phyloP scores from a whole-genome alignment of 2,329 filamentous ascomycete species.

The Pyrenophora seminiperda region DNA sequence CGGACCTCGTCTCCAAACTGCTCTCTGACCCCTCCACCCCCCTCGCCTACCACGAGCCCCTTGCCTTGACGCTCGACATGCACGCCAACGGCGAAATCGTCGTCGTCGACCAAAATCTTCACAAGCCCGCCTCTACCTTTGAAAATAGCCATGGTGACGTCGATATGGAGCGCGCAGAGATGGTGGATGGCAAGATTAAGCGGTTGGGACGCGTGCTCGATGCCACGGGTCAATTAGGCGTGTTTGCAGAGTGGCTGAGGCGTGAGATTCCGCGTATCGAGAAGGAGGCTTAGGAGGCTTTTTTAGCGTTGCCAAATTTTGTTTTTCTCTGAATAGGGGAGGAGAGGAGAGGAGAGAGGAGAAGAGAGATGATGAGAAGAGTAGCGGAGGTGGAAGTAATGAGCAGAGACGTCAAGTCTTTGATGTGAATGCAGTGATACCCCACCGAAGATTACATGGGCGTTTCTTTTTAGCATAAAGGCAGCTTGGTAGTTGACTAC shows the following conservation, averaged over 20 bases:
- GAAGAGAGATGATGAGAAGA: too few species aligned
- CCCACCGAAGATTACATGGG: too few species aligned
- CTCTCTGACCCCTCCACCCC: constrained; percentile 14
- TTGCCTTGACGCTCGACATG: constrained; percentile 63
- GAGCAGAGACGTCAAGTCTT: too few species aligned
- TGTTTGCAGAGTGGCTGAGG: constrained; percentile 59
- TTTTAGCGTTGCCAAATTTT: too few species aligned
- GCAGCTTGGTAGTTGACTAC: too few species aligned
- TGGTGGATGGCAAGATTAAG: constrained; percentile 31
- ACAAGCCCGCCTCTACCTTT: constrained; percentile 24
- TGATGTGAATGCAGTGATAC: too few species aligned
- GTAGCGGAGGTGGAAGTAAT: too few species aligned
- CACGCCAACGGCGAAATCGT: constrained; percentile 64
- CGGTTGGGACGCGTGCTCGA: constrained; percentile 54
- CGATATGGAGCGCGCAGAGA: constrained; percentile 13
- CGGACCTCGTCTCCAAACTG: constrained; percentile 23
- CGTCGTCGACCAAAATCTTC: constrained; percentile 63
- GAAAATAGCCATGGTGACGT: constrained; percentile 37
- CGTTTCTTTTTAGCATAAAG: too few species aligned
- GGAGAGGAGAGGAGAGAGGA: too few species aligned
- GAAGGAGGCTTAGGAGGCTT: not conserved
- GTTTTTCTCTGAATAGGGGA: too few species aligned
- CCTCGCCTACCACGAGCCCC: constrained; percentile 35
- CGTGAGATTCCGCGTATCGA: constrained; percentile 19
- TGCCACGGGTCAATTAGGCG: constrained; percentile 54